Percentiles rank a stretch among this genome's conserved stretches.
Conservation (phyloP, 371 early-diverging fungal genomes). For the Syncephalis plumigaleata region DNA sequence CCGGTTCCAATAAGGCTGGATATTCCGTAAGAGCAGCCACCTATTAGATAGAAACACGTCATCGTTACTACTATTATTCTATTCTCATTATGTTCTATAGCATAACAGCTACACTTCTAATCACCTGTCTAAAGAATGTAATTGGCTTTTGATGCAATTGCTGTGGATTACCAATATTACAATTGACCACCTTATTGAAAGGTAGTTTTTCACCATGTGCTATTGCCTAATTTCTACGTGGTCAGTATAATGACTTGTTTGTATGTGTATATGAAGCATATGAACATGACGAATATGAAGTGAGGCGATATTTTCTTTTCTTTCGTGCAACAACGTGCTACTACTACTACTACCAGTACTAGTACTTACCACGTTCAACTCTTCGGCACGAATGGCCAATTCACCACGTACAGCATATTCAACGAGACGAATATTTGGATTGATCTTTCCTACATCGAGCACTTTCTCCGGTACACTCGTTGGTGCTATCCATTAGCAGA, state of each 20-base stretch:
- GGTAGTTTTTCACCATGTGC: slow-evolving; percentile 26
- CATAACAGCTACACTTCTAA: neutral
- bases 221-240: slow-evolving; percentile 26
- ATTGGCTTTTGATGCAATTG: slow-evolving; percentile 87
- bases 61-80: no score
- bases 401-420: slow-evolving; percentile 96
- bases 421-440: slow-evolving; percentile 49
- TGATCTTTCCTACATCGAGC: slow-evolving; percentile 47
- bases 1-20: slow-evolving; percentile 51
- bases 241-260: no score
- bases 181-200: slow-evolving; percentile 64
- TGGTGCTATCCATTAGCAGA: no score
- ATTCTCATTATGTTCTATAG: no score
- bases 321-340: no score
- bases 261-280: no score
- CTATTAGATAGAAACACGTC: slow-evolving; percentile 12
- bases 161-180: slow-evolving; percentile 98
- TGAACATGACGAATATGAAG: neutral
- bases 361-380: slow-evolving; percentile 43
- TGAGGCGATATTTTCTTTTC: neutral
- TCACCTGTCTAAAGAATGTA: slow-evolving; percentile 90
- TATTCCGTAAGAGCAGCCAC: slow-evolving; percentile 77
- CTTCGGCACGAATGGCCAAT: slow-evolving; percentile 86
- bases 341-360: neutral
- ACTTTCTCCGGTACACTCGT: slow-evolving; percentile 16